Conservation (phyloP, 805 yeast species). For the Yamadazyma tumulicola region DNA sequence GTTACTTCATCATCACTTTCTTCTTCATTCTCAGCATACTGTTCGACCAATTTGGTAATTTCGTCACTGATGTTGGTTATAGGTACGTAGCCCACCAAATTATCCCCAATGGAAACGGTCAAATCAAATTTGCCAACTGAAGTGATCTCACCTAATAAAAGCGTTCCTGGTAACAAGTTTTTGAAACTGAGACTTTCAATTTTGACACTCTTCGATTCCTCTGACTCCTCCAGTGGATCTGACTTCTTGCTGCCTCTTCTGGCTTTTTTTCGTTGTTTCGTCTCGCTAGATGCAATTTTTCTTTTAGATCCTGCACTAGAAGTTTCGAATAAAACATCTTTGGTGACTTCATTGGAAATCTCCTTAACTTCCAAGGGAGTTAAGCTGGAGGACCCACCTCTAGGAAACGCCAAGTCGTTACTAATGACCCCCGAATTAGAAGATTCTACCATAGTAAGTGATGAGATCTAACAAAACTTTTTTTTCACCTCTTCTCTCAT, state of each 20-base stretch:
- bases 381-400: conserved; percentile 90
- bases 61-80: conserved; percentile 68
- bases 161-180: conserved; percentile 65
- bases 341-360: conserved; percentile 87
- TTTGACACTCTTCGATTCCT: conserved; percentile 35
- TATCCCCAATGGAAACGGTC: conserved; percentile 73
- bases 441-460: conserved; percentile 9
- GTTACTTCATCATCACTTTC: conserved; percentile 28
- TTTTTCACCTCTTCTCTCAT: conserved; percentile 5
- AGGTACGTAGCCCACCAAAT: conserved; percentile 74
- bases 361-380: conserved; percentile 90
- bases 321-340: conserved; percentile 74
- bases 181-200: conserved; percentile 64
- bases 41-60: conserved; percentile 55
- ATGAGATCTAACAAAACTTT: conserved; percentile 1
- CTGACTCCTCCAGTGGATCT: conserved; percentile 19
- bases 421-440: conserved; percentile 30
- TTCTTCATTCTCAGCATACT: conserved; percentile 44
- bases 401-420: conserved; percentile 72
- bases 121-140: conserved; percentile 61
- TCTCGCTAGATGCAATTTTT: conserved; percentile 23
- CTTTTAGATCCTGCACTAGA: conserved; percentile 36
- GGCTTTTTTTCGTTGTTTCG: conserved; percentile 21
- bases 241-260: conserved; percentile 16
- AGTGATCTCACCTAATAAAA: conserved; percentile 72